Conservation (phyloP, 306 rosid genomes). For the Cicer pinnatifidum region DNA sequence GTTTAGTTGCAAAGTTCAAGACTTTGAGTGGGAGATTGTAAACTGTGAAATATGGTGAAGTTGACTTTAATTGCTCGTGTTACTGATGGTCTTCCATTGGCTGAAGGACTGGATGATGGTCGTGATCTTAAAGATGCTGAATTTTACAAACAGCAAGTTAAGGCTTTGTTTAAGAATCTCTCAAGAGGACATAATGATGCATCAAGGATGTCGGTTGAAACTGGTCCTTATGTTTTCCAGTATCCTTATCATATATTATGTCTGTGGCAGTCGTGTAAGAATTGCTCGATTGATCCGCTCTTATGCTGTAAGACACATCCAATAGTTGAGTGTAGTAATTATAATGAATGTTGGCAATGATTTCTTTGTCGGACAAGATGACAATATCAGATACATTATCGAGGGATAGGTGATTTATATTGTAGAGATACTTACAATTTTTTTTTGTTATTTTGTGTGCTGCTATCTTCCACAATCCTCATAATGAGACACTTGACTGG, state of each 20-base stretch:
- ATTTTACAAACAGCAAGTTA: constrained; percentile 89
- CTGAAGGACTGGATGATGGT: constrained; percentile 91
- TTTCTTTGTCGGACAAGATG: neutral
- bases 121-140: constrained; percentile 81
- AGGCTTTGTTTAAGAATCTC: constrained; percentile 88
- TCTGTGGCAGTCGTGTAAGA: constrained; percentile 13
- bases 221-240: constrained; percentile 90
- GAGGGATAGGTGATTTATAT: neutral
- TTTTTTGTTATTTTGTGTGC: constrained; percentile 5
- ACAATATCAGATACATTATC: neutral
- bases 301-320: constrained; percentile 15
- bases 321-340: neutral
- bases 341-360: neutral
- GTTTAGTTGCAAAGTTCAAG: constrained; percentile 37
- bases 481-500: constrained; percentile 15
- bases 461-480: constrained; percentile 8
- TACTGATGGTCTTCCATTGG: constrained; percentile 91
- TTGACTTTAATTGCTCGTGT: constrained; percentile 96
- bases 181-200: constrained; percentile 88
- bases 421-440: constrained; percentile 20
- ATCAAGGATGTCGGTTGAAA: constrained; percentile 95
- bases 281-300: constrained; percentile 19
- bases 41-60: constrained; percentile 83
- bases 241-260: constrained; percentile 65
- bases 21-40: constrained; percentile 43